These are phyloP conservation scores for Microsporum canis DNA, from an alignment of 2,329 filamentous ascomycete species.

Conservation along the genomic window DNA sequence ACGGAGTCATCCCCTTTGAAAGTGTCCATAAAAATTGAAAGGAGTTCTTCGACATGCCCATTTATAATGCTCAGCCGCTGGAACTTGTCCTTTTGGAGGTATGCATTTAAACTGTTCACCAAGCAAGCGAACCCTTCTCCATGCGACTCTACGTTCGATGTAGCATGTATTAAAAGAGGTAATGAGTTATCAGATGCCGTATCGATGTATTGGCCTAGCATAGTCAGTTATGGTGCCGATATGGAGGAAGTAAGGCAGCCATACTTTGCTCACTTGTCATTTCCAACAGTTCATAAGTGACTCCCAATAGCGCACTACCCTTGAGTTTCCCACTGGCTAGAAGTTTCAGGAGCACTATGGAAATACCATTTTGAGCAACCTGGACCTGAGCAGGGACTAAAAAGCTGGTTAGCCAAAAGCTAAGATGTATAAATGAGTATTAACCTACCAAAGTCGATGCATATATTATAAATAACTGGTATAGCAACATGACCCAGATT, in stretches of 20 bases:
- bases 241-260: background rate
- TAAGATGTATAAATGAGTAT: background rate
- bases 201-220: conserved; percentile 25
- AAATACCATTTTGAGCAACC: conserved; percentile 26
- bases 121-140: conserved; percentile 25
- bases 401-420: background rate
- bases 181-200: conserved; percentile 27
- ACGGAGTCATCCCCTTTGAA: conserved; percentile 25
- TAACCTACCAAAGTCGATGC: conserved; percentile 33
- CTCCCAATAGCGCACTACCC: conserved; percentile 26
- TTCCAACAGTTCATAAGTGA: conserved; percentile 32
- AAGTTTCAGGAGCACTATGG: conserved; percentile 28
- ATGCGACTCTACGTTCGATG: conserved; percentile 18
- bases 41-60: conserved; percentile 22
- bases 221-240: background rate
- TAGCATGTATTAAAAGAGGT: conserved; percentile 25
- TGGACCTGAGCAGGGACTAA: conserved; percentile 31
- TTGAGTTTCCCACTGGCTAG: conserved; percentile 25
- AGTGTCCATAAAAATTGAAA: conserved; percentile 25
- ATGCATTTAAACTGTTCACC: conserved; percentile 24
- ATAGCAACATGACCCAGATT: conserved; percentile 31
- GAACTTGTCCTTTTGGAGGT: conserved; percentile 30
- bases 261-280: conserved; percentile 31
- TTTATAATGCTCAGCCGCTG: conserved; percentile 28
- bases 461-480: conserved; percentile 37